These are phyloP conservation scores for Allium cepa DNA, from an alignment of 106 monocot genomes.

Conservation along the genomic window DNA sequence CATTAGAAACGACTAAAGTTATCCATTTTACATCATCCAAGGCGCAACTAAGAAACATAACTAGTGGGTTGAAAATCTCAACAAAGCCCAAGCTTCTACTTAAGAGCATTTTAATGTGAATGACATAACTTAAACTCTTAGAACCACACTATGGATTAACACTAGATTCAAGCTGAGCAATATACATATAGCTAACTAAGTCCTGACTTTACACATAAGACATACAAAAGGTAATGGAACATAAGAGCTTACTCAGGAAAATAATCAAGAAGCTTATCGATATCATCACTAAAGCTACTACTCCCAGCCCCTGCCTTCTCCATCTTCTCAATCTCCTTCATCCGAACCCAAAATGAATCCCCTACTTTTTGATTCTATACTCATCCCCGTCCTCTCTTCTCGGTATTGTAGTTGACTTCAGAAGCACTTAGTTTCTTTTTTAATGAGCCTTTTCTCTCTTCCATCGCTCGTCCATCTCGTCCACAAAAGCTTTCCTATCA, in stretches of 20 bases:
- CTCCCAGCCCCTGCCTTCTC: slow-evolving; percentile 58
- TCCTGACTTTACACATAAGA: too few relatives aligned
- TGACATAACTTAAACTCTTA: too few relatives aligned
- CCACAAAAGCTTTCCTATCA: slow-evolving; percentile 86
- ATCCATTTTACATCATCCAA: too few relatives aligned
- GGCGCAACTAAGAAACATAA: too few relatives aligned
- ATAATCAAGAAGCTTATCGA: slow-evolving; percentile 85
- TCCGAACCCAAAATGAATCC: slow-evolving; percentile 75
- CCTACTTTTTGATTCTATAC: slow-evolving; percentile 87
- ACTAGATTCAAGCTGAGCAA: too few relatives aligned
- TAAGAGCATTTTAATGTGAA: too few relatives aligned
- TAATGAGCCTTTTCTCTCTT: slow-evolving; percentile 41
- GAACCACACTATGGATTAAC: too few relatives aligned
- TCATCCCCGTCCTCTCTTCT: slow-evolving; percentile 31
- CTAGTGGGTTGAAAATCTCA: too few relatives aligned
- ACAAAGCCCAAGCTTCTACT: too few relatives aligned
- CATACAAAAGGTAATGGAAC: too few relatives aligned
- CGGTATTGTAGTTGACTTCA: neutral
- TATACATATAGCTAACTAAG: too few relatives aligned
- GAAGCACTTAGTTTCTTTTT: slow-evolving; percentile 6
- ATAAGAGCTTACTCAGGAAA: slow-evolving; percentile 53
- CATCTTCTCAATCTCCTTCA: slow-evolving; percentile 91
- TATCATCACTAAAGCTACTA: slow-evolving; percentile 17
- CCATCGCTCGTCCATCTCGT: slow-evolving; percentile 99
- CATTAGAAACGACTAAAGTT: too few relatives aligned